Evolutionary conservation across 169 alveolate species (phyloP), one percentile per base, ranked within the genome.

Genomic region (Cryptosporidium sp.): DNA sequence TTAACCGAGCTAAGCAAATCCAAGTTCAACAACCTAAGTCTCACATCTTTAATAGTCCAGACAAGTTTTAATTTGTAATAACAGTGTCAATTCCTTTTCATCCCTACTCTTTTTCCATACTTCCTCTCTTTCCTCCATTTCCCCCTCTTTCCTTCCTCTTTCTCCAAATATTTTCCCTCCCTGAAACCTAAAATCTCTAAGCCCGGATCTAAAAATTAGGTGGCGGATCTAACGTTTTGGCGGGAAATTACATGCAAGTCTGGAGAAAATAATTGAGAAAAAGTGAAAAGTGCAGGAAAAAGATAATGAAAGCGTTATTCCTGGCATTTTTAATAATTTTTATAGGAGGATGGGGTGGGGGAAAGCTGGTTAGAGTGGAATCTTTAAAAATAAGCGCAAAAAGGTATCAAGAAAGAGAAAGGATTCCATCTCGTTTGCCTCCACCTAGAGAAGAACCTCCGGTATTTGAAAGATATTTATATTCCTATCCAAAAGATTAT

Each of bases 401-500:
- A 1, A 73, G 86, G 23, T 73, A 53, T n/a, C 51, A 52, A 1
- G 86, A 73, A 23, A 37, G 9, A n/a, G 42, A 73, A 42, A 29
- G 86, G 26, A 33, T 73, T 37, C 86, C 86, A 29, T 73, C 86
- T 29, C 37, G 31, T 42, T 39, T 73, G 35, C 86, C 86, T 53
- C 72, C 85, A 42, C 18, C 85, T 5, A 58, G 86, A 35, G 70
- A 56, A 33, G 86, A 73, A 60, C 18, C 35, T 26, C 86, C 45
- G 5, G 45, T 9, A 33, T 73, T 52, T 29, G 21, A 73, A 14
- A 51, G 86, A 37, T 73, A 73, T 73, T 56, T 73, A 29, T 73
- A 73, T 35, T 31, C 86, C 29, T 73, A 73, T 60, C 86, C 86
- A 23, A 35, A n/a, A 9, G 86, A 73, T 42, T 73, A 73, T 39